Percentiles rank a stretch among this genome's conserved stretches.
These are phyloP conservation scores for Yamadazyma diospyri DNA, from an alignment of 1,139 yeast species.

Conservation along the genomic window DNA sequence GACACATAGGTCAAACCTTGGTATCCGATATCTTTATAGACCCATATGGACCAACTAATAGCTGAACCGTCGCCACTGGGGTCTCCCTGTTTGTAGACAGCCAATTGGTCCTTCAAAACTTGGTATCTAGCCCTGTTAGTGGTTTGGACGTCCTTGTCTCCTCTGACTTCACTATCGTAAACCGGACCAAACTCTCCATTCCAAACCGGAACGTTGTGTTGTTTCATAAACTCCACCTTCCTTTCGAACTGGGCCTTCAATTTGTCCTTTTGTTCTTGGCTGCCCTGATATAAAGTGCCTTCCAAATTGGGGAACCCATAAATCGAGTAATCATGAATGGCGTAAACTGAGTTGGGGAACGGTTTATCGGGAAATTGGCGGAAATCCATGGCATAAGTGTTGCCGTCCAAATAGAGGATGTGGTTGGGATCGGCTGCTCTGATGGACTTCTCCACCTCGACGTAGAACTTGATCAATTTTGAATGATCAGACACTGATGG, in stretches of 20 bases:
- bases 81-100: conserved; percentile 37
- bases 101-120: conserved; percentile 41
- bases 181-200: conserved; percentile 52
- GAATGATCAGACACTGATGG: conserved; percentile 40
- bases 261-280: conserved; percentile 26
- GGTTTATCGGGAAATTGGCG: conserved; percentile 36
- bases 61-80: conserved; percentile 43
- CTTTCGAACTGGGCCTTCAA: conserved; percentile 33
- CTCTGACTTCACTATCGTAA: conserved; percentile 38
- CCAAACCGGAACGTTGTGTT: conserved; percentile 44
- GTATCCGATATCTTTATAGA: conserved; percentile 48
- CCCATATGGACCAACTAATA: conserved; percentile 48
- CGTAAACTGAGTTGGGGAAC: conserved; percentile 39
- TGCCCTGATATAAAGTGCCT: conserved; percentile 28
- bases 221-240: conserved; percentile 38
- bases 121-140: conserved; percentile 36
- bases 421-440: conserved; percentile 42
- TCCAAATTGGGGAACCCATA: conserved; percentile 40
- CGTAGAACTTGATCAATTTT: conserved; percentile 34
- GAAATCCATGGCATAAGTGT: conserved; percentile 48
- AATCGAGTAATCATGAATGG: conserved; percentile 43
- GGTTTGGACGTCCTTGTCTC: conserved; percentile 31
- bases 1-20: conserved; percentile 44
- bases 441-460: conserved; percentile 28
- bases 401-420: conserved; percentile 43